Percentiles rank a stretch among this genome's conserved stretches.
Evolutionary conservation across 208 protist genomes (phyloP).

Genomic region (Leishmania aethiopica): DNA sequence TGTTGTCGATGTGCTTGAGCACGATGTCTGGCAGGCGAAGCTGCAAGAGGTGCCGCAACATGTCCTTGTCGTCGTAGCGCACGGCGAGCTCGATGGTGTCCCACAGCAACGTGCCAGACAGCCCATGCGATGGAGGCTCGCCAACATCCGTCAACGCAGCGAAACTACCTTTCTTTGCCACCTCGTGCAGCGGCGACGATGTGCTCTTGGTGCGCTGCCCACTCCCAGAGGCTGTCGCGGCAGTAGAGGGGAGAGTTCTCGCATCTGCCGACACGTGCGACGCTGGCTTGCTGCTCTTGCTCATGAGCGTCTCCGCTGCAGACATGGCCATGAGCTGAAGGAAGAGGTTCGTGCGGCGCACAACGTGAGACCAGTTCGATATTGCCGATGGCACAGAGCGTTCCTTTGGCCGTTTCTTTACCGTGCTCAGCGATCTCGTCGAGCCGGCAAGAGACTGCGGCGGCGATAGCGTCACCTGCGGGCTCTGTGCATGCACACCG

Average conservation of each 20-base stretch:
- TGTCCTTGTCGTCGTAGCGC: conserved; percentile 70
- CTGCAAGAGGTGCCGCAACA: conserved; percentile 52
- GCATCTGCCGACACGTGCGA: background rate
- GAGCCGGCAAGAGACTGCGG: background rate
- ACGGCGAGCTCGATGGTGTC: conserved; percentile 76
- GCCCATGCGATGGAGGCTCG: conserved; percentile 7
- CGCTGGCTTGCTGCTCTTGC: background rate
- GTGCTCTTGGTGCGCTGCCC: background rate
- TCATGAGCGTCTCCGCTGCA: conserved; percentile 45
- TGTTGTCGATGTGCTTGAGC: conserved; percentile 19
- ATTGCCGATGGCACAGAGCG: background rate
- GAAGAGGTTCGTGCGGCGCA: conserved; percentile 47
- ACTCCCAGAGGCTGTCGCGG: background rate
- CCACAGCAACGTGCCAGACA: conserved; percentile 47
- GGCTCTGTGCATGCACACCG: background rate
- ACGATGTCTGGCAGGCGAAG: conserved; percentile 37
- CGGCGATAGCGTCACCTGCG: background rate
- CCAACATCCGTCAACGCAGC: background rate
- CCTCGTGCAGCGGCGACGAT: background rate
- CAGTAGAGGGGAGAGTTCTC: background rate
- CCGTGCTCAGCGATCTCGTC: background rate
- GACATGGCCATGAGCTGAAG: conserved; percentile 52
- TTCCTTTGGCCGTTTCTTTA: conserved; percentile 6
- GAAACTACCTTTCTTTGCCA: too few species aligned
- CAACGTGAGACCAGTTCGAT: conserved; percentile 53